Conservation (phyloP, 306 rosid species). For the Trifolium fragiferum region DNA sequence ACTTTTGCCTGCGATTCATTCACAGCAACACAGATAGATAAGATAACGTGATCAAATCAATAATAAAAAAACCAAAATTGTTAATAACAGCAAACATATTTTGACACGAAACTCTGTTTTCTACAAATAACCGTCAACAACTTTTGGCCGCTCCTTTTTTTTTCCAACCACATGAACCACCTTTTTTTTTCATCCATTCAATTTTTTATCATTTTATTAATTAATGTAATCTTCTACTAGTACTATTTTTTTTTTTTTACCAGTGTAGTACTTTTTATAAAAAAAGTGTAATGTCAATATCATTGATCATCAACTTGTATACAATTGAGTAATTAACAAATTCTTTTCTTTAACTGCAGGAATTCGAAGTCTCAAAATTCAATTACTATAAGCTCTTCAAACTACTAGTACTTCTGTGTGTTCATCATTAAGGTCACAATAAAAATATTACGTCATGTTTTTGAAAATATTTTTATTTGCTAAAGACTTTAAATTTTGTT, state of each 20-base stretch:
- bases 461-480: no score
- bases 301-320: background rate
- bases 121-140: constrained; percentile 36
- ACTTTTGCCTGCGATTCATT: background rate
- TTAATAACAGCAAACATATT: constrained; percentile 19
- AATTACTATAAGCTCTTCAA: background rate
- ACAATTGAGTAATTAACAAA: background rate
- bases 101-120: constrained; percentile 43
- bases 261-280: no score
- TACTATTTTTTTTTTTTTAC: no score
- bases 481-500: no score
- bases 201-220: background rate
- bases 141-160: constrained; percentile 34
- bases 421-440: no score
- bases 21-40: constrained; percentile 14
- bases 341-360: background rate
- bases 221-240: no score
- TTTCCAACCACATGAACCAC: constrained; percentile 19
- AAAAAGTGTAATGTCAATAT: constrained; percentile 8
- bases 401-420: no score
- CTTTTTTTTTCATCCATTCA: constrained; percentile 4
- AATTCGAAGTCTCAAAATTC: background rate
- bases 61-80: background rate
- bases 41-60: constrained; percentile 33
- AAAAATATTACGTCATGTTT: no score